Conservation (phyloP, 768 basidiomycete species). For the Kwoniella europaea region DNA sequence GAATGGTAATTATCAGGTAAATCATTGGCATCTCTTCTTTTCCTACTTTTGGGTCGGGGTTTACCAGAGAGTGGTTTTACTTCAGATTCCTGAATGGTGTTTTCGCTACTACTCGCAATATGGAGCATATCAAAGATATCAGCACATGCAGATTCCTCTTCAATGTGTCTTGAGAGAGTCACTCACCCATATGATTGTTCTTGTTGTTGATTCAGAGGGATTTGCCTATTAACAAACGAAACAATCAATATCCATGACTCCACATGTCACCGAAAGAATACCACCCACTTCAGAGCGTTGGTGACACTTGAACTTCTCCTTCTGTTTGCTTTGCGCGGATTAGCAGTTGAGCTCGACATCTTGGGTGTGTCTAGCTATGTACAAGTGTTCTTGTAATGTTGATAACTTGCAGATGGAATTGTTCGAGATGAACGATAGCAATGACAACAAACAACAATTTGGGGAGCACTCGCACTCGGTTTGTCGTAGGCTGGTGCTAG, state of each 20-base stretch:
- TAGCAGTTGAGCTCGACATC: constrained; percentile 12
- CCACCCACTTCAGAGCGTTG: constrained; percentile 40
- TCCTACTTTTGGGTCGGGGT: constrained; percentile 19
- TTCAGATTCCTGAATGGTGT: constrained; percentile 18
- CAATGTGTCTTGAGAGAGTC: background rate
- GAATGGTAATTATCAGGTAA: constrained; percentile 44
- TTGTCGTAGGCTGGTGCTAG: background rate
- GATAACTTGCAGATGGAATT: background rate
- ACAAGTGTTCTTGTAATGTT: background rate
- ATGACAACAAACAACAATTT: background rate
- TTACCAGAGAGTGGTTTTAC: constrained; percentile 30
- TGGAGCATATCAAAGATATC: background rate
- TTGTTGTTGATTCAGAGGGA: constrained; percentile 40
- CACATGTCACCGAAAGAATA: background rate
- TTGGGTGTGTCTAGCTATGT: background rate
- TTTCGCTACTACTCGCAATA: background rate
- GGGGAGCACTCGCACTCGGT: background rate
- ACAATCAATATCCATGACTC: constrained; percentile 1
- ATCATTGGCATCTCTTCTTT: constrained; percentile 14
- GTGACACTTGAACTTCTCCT: constrained; percentile 44
- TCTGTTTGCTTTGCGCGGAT: constrained; percentile 18
- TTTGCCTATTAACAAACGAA: constrained; percentile 25
- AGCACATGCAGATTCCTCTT: background rate
- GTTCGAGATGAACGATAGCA: background rate
- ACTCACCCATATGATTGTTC: constrained; percentile 19